Evolutionary conservation across 2,329 filamentous ascomycete species (phyloP).

Genomic region (Harringtonia lauricola): DNA sequence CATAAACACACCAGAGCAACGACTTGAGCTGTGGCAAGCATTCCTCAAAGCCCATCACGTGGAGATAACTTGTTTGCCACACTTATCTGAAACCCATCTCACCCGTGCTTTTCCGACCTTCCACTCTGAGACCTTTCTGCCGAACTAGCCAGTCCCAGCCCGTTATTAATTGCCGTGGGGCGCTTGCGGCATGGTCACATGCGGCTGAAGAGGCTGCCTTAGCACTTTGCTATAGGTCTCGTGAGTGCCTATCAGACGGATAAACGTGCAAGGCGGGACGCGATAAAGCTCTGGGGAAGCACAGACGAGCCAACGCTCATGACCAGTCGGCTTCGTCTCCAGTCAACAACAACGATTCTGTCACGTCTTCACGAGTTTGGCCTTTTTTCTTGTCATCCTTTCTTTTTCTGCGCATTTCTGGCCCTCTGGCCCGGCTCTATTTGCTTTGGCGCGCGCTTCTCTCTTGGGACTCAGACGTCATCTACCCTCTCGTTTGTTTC

Average conservation of each 20-base stretch:
- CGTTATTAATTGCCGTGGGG: background rate
- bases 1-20: too few relatives aligned
- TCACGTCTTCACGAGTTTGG: background rate
- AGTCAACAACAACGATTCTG: background rate
- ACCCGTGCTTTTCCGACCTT: background rate
- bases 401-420: background rate
- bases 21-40: too few relatives aligned
- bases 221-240: constrained; percentile 8
- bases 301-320: background rate
- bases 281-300: constrained; percentile 4
- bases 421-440: background rate
- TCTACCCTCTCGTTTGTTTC: too few relatives aligned
- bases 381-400: background rate
- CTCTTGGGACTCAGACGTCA: background rate
- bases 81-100: too few relatives aligned
- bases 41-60: too few relatives aligned
- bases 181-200: constrained; percentile 11
- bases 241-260: constrained; percentile 11
- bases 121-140: constrained; percentile 5
- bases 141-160: background rate
- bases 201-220: constrained; percentile 12
- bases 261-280: background rate
- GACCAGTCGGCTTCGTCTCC: background rate
- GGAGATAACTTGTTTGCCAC: too few relatives aligned
- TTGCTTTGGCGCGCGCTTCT: background rate